Conservation (phyloP, 371 early-diverging fungal species). For the Mucor ambiguus region DNA sequence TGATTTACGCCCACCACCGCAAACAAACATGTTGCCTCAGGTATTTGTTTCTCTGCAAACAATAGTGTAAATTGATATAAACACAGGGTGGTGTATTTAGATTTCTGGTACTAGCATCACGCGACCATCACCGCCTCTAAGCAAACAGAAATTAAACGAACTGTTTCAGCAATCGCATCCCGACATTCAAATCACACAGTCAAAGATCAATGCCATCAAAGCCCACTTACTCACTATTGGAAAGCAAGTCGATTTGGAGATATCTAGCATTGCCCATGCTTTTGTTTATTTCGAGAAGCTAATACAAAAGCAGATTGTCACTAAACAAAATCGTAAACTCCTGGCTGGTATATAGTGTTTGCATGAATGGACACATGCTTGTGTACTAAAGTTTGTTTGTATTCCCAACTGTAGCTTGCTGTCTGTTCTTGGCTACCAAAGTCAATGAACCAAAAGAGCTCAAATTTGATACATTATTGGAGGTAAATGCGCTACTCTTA, state of each 20-base stretch:
- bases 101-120: not conserved
- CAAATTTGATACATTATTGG: conserved; percentile 30
- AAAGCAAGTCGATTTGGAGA: conserved; percentile 68
- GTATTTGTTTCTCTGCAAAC: not conserved
- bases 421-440: conserved; percentile 78
- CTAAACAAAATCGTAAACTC: conserved; percentile 6
- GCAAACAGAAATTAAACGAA: conserved; percentile 66
- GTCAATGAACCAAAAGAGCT: conserved; percentile 84
- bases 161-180: conserved; percentile 73
- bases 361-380: not conserved
- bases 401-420: conserved; percentile 73
- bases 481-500: not conserved
- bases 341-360: conserved; percentile 6
- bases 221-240: conserved; percentile 53
- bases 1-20: conserved; percentile 1
- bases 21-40: not conserved
- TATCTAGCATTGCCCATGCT: conserved; percentile 87
- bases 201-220: conserved; percentile 79
- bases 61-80: not conserved
- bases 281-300: conserved; percentile 95
- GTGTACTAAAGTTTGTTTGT: conserved; percentile 15
- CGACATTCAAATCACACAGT: conserved; percentile 67
- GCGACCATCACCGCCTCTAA: not conserved
- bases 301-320: conserved; percentile 57
- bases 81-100: not conserved